These are phyloP conservation scores for Tricholoma terreum DNA, from an alignment of 768 basidiomycete species.

Conservation along the genomic window DNA sequence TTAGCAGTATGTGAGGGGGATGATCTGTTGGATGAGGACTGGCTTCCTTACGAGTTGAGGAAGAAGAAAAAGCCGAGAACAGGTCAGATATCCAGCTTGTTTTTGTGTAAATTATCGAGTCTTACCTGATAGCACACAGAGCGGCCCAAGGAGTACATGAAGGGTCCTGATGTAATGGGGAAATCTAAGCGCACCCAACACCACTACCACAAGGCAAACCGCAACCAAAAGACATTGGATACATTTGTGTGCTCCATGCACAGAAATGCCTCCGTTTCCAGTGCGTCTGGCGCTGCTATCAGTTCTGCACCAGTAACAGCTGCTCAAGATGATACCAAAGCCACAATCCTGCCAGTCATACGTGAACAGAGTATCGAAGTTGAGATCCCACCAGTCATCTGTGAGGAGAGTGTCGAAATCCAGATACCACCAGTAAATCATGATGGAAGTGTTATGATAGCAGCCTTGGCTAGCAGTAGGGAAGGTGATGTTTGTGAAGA, in stretches of 20 bases:
- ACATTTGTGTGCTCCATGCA: no score
- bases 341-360: no score
- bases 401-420: not conserved
- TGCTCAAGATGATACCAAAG: no score
- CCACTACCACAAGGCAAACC: not conserved
- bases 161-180: slow-evolving; percentile 6
- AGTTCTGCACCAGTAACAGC: no score
- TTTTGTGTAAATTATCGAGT: not conserved
- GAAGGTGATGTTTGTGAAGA: not conserved
- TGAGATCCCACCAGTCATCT: not conserved
- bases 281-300: no score
- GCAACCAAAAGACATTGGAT: not conserved
- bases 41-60: slow-evolving; percentile 3
- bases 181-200: slow-evolving; percentile 1
- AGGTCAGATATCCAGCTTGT: not conserved
- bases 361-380: not conserved
- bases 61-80: slow-evolving; percentile 3
- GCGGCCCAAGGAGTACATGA: slow-evolving; percentile 2
- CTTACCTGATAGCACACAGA: not conserved
- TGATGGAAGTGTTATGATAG: no score
- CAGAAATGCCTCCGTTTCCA: no score
- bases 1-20: not conserved
- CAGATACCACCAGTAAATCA: not conserved
- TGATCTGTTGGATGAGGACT: slow-evolving; percentile 4
- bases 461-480: no score